A percentile compares a stretch with the other conserved stretches of the same genome.
phyloP scores from a whole-genome alignment of 2,329 filamentous ascomycete species.

The Claviceps fusiformis region DNA sequence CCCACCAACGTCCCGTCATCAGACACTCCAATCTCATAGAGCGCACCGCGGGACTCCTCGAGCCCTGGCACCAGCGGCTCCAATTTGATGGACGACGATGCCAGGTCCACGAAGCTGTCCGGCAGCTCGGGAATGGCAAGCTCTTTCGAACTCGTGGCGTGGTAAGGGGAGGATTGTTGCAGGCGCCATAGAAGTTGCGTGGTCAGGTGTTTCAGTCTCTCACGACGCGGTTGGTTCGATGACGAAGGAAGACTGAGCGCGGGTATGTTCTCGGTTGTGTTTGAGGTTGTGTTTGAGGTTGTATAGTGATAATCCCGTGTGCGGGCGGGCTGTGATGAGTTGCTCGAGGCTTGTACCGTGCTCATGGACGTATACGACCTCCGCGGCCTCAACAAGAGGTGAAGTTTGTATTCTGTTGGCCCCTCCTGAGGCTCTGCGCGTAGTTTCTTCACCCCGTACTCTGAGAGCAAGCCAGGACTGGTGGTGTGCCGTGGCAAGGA shows the following conservation, averaged over 20 bases:
- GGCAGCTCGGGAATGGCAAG: conserved; percentile 64
- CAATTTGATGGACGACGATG: conserved; percentile 29
- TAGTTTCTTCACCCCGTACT: conserved; percentile 59
- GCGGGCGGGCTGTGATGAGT: conserved; percentile 2
- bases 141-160: conserved; percentile 64
- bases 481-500: conserved; percentile 17
- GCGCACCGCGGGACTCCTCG: conserved; percentile 81
- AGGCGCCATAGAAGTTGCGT: conserved; percentile 91
- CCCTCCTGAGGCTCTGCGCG: conserved; percentile 88
- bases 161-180: conserved; percentile 87
- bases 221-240: conserved; percentile 60
- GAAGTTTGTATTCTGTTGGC: conserved; percentile 92
- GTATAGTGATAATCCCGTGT: conserved; percentile 2
- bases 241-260: conserved; percentile 22
- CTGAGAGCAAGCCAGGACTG: conserved; percentile 32
- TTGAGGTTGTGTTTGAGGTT: background rate
- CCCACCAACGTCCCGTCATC: conserved; percentile 89
- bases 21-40: conserved; percentile 93
- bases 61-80: conserved; percentile 59
- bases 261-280: conserved; percentile 8
- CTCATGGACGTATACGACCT: conserved; percentile 60
- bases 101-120: conserved; percentile 39
- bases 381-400: conserved; percentile 68
- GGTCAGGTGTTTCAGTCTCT: conserved; percentile 78
- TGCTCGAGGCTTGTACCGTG: conserved; percentile 27